A percentile compares a stretch with the other conserved stretches of the same genome.
Conservation (phyloP, 805 yeast genomes). For the Candida boleticola region DNA sequence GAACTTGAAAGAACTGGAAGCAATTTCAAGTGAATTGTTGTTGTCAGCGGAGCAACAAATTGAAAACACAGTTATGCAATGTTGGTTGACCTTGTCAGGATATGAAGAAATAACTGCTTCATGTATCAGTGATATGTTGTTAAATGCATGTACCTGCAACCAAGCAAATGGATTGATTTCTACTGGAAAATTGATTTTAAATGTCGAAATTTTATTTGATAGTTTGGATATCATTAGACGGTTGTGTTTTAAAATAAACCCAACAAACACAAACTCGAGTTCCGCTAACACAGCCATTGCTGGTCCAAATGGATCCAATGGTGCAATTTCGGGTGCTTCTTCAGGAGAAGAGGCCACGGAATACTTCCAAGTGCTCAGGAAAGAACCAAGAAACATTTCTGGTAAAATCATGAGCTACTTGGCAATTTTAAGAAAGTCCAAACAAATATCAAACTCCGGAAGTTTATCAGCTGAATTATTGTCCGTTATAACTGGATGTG, state of each 20-base stretch:
- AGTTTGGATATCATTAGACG: constrained; percentile 59
- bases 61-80: constrained; percentile 54
- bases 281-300: neutral
- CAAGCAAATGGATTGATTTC: constrained; percentile 64
- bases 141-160: constrained; percentile 73
- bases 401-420: constrained; percentile 88
- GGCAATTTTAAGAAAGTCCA: constrained; percentile 70
- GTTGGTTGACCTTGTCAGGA: constrained; percentile 85
- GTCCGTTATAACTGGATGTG: constrained; percentile 83
- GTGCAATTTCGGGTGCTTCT: neutral
- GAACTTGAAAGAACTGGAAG: constrained; percentile 24
- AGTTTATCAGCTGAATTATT: constrained; percentile 63
- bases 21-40: constrained; percentile 45
- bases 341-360: constrained; percentile 9
- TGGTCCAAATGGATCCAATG: neutral
- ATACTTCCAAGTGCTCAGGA: constrained; percentile 39
- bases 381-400: constrained; percentile 81
- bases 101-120: constrained; percentile 91
- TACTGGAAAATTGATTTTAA: constrained; percentile 69
- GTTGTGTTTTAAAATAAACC: constrained; percentile 14
- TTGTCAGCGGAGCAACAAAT: constrained; percentile 61
- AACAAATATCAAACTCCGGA: constrained; percentile 35
- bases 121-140: constrained; percentile 87
- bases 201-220: constrained; percentile 71
- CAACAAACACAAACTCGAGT: neutral